Evolutionary conservation across 1,139 yeast genomes (phyloP).

Genomic region (Hansenula lynferdii): DNA sequence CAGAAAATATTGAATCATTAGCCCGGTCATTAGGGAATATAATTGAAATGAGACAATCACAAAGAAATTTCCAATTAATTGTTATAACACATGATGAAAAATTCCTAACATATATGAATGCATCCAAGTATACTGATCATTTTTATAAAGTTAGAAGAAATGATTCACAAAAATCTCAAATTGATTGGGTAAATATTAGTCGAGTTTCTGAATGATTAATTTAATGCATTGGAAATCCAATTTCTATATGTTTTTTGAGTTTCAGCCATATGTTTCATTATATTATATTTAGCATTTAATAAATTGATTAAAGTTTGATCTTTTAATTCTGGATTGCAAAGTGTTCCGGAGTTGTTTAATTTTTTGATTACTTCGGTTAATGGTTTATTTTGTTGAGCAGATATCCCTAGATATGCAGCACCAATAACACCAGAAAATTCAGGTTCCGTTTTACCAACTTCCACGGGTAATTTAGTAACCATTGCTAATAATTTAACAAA

Average conservation of each 20-base stretch:
- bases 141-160: constrained; percentile 81
- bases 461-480: constrained; percentile 25
- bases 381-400: constrained; percentile 9
- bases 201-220: constrained; percentile 26
- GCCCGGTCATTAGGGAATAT: constrained; percentile 77
- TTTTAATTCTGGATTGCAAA: neutral
- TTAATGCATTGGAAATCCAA: constrained; percentile 4
- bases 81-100: constrained; percentile 96
- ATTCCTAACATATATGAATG: constrained; percentile 80
- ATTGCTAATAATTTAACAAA: constrained; percentile 30
- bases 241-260: constrained; percentile 29
- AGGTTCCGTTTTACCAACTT: constrained; percentile 18
- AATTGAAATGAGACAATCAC: constrained; percentile 68
- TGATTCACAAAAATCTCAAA: constrained; percentile 73
- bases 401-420: constrained; percentile 28
- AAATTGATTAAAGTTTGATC: constrained; percentile 11
- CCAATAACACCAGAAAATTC: constrained; percentile 35
- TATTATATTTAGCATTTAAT: constrained; percentile 26
- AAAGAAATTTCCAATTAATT: constrained; percentile 87
- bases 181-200: constrained; percentile 44
- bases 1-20: constrained; percentile 81
- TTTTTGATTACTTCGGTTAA: constrained; percentile 7
- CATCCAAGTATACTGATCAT: constrained; percentile 82
- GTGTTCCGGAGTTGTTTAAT: constrained; percentile 6
- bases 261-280: constrained; percentile 34